Evolutionary conservation across 805 yeast genomes (phyloP), one percentile per base, ranked within the genome.

Genomic region (Cyberlindnera mycetangii): DNA sequence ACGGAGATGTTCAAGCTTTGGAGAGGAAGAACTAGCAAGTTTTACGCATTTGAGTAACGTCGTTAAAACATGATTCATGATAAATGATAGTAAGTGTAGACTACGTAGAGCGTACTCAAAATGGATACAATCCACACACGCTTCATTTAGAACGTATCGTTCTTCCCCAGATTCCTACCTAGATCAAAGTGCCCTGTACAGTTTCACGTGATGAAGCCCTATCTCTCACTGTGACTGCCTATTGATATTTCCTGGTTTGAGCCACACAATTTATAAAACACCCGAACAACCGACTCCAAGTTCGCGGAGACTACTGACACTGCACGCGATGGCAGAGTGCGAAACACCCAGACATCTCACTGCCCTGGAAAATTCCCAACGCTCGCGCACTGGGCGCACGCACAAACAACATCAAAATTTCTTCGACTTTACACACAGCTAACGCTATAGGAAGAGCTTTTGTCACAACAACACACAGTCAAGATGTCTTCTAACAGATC

Each of bases 401-500:
- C 50, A 37, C 43, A 48, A 37, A 40, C 41, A 37, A 25, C 45
- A 43, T 41, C 48, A 41, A 49, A 49, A 49, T 49, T 49, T 49
- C 52, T 49, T 37, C 46, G 21, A 30, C 42, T 19, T n/a, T 30
- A 32, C 43, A 28, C 44, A 24, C 40, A 21, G 43, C 17, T 31
- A 24, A 19, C 33, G 28, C 31, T 16, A n/a, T 24, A 22, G 4
- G 24, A 4, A 11, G 20, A 16, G 38, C 18, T 35, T 14, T 35
- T 3, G 15, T 34, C 41, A 41, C 43, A 39, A 34, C 50, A 39
- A 32, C 49, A 32, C 45, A 42, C 51, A 42, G 37, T 45, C 45
- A 53, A 54, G 48, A 71, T 72, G 76, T 73, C 76, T 62, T 72
- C 72, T 47, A 59, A 60, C 62, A 76, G 76, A 75, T 80, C 83